A percentile compares a stretch with the other conserved stretches of the same genome.
phyloP scores from a whole-genome alignment of 495 filamentous ascomycete species.

The Trichoderma virens region DNA sequence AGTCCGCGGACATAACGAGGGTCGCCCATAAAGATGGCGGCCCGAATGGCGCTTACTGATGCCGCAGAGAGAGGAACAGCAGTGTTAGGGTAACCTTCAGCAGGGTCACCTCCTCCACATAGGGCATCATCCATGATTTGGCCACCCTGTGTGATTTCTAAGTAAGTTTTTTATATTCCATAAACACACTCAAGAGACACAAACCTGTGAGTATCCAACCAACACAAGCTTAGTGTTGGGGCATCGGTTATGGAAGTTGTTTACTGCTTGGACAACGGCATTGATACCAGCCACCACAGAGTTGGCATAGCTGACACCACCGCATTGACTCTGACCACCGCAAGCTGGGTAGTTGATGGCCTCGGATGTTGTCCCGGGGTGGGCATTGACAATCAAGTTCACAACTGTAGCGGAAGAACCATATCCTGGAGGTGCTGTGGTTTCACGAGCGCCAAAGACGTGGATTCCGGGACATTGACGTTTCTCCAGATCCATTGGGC shows the following conservation, averaged over 20 bases:
- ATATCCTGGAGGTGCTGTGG: slow-evolving; percentile 47
- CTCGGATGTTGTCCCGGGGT: slow-evolving; percentile 47
- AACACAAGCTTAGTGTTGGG: slow-evolving; percentile 51
- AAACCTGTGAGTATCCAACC: slow-evolving; percentile 54
- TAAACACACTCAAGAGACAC: not conserved
- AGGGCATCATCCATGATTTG: slow-evolving; percentile 58
- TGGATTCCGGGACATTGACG: slow-evolving; percentile 46
- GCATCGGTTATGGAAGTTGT: slow-evolving; percentile 43
- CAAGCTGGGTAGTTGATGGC: slow-evolving; percentile 55
- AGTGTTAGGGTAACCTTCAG: slow-evolving; percentile 12
- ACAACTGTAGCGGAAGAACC: slow-evolving; percentile 47
- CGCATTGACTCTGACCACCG: slow-evolving; percentile 43
- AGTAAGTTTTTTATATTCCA: not conserved
- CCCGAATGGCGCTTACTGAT: slow-evolving; percentile 42
- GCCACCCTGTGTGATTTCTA: slow-evolving; percentile 35
- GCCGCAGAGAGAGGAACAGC: slow-evolving; percentile 38
- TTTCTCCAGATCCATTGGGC: slow-evolving; percentile 17
- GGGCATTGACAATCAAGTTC: slow-evolving; percentile 42
- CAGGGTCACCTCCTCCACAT: slow-evolving; percentile 40
- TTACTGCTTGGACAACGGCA: slow-evolving; percentile 50
- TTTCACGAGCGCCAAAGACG: slow-evolving; percentile 59
- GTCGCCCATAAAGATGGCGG: slow-evolving; percentile 56
- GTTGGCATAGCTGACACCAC: slow-evolving; percentile 45
- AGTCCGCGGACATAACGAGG: slow-evolving; percentile 46
- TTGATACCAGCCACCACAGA: slow-evolving; percentile 44